These are phyloP conservation scores for Bjerkandera adusta DNA, from an alignment of 1,284 basidiomycete genomes.

Conservation along the genomic window DNA sequence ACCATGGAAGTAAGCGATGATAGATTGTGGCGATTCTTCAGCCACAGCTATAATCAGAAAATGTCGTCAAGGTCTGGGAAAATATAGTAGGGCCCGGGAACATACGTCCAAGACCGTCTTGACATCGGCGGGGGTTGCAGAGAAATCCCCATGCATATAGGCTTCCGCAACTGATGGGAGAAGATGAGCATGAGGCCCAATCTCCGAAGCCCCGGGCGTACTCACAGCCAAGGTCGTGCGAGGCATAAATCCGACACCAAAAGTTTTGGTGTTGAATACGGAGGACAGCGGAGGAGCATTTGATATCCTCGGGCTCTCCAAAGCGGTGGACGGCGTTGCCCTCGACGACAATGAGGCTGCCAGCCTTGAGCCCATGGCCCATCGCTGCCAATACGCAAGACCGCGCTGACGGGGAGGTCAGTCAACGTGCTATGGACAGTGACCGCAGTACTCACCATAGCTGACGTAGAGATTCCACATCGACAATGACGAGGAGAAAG, in stretches of 20 bases:
- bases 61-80: not conserved
- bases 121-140: slow-evolving; percentile 2
- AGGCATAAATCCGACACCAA: slow-evolving; percentile 10
- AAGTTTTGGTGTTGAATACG: slow-evolving; percentile 7
- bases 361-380: not conserved
- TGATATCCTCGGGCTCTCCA: not conserved
- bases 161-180: slow-evolving; percentile 31
- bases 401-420: not conserved
- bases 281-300: slow-evolving; percentile 1
- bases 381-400: slow-evolving; percentile 2
- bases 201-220: slow-evolving; percentile 4
- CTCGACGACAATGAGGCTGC: slow-evolving; percentile 2
- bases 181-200: not conserved
- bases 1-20: slow-evolving; percentile 1
- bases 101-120: slow-evolving; percentile 3
- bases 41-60: slow-evolving; percentile 3
- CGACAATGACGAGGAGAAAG: not conserved
- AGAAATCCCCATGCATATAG: slow-evolving; percentile 10
- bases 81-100: not conserved
- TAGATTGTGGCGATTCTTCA: slow-evolving; percentile 7
- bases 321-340: slow-evolving; percentile 1
- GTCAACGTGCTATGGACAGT: not conserved
- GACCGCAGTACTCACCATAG: slow-evolving; percentile 1
- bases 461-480: slow-evolving; percentile 4
- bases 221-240: slow-evolving; percentile 61